Evolutionary conservation across 2,329 filamentous ascomycete species (phyloP).

Genomic region (Phialophora verrucosa): DNA sequence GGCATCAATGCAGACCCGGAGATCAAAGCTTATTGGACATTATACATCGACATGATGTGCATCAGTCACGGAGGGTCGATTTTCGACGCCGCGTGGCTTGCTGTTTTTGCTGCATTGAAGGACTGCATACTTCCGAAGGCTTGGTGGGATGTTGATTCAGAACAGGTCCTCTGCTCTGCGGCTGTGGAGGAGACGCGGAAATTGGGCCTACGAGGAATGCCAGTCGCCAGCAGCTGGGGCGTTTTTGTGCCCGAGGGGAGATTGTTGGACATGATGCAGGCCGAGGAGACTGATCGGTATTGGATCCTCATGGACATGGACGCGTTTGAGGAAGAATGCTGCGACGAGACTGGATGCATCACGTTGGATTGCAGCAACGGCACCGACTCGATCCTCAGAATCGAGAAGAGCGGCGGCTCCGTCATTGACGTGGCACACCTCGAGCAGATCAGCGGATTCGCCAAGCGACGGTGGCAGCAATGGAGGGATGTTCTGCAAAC

Average conservation of each 20-base stretch:
- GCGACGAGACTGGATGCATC: constrained; percentile 80
- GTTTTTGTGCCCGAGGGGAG: constrained; percentile 73
- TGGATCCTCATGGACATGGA: constrained; percentile 92
- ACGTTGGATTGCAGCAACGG: constrained; percentile 70
- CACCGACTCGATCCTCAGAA: constrained; percentile 63
- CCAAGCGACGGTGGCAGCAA: constrained; percentile 65
- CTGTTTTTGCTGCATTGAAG: constrained; percentile 77
- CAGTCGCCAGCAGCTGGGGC: constrained; percentile 76
- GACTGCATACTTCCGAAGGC: constrained; percentile 79
- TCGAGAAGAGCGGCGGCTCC: constrained; percentile 84
- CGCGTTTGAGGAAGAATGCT: constrained; percentile 83
- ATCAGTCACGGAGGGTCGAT: constrained; percentile 77
- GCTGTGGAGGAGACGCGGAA: constrained; percentile 58
- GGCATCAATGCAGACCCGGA: constrained; percentile 55
- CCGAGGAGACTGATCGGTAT: constrained; percentile 53
- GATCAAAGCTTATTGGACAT: constrained; percentile 87
- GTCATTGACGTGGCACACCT: constrained; percentile 67
- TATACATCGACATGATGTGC: constrained; percentile 95
- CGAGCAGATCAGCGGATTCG: constrained; percentile 63
- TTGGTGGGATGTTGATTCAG: constrained; percentile 81
- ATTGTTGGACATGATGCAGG: constrained; percentile 44
- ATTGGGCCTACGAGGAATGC: constrained; percentile 69
- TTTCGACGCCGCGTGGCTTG: constrained; percentile 88
- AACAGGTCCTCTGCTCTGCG: constrained; percentile 77
- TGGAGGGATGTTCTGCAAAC: constrained; percentile 35